Evolutionary conservation across 1,284 basidiomycete species (phyloP), one percentile per base, ranked within the genome.

Genomic region (Austroboletus olivaceoglutinosus): DNA sequence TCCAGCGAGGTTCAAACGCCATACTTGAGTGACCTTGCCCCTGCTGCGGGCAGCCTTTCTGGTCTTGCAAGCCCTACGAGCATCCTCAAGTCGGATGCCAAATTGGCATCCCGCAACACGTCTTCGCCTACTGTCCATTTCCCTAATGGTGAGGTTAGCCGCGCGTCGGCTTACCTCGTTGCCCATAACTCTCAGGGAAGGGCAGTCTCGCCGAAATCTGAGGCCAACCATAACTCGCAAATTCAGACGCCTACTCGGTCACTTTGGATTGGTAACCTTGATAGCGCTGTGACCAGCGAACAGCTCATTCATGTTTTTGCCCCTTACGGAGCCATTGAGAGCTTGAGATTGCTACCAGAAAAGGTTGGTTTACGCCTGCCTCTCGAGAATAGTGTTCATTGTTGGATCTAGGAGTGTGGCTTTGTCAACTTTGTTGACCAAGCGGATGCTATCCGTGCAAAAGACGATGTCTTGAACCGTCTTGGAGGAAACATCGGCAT

Each of bases 361-460:
- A 98, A 99, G 86, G 93, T 94, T 47, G 55, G 76, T 67, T 45
- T 36, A 15, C 30, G 49, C 21, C 37, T 45, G 44, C 43, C 18
- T 10, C 30, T 34, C 23, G 40, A 34, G 45, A 51, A 46, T 55
- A 34, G 37, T 29, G 21, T 53, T 59, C 16, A 54, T 39, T 7
- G 15, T 16, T 44, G 38, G 41, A 48, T 52, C 34, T 47, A 96
- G 93, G 94, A 96, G 67, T 99, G 97, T 67, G 96, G 95, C 10
- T 99, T 99, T 69, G 94, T 99, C 70, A 99, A 99, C 71, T 99
- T 96, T 67, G 91, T 97, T 49, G 95, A 97, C 59, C 87, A 93
- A 64, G 81, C 84, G 2, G 96, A 98, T 70, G 97, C 96, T 18
- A 86, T 98, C 53, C 86, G 91, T 50, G 96, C 96, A 7, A 93